These are phyloP conservation scores for Komagataella kurtzmanii DNA, from an alignment of 805 yeast species.

Conservation along the genomic window DNA sequence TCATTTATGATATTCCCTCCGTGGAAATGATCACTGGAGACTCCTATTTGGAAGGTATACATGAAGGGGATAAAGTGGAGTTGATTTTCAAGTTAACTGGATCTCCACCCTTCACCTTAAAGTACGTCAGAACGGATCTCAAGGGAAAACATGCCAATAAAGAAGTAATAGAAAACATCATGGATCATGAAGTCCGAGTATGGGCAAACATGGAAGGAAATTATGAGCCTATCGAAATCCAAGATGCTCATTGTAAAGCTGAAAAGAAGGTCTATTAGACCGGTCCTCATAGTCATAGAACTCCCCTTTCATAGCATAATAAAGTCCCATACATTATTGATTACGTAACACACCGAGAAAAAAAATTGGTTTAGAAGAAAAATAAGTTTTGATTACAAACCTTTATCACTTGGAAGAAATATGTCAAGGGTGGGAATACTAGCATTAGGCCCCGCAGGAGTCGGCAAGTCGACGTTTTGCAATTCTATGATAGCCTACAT, in stretches of 20 bases:
- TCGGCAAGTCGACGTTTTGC: conserved; percentile 90
- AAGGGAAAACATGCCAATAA: conserved; percentile 18
- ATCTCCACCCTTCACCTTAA: conserved; percentile 79
- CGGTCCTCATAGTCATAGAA: not conserved
- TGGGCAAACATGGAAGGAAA: conserved; percentile 82
- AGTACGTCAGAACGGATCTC: conserved; percentile 57
- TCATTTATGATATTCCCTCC: conserved; percentile 42
- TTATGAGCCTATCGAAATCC: conserved; percentile 84
- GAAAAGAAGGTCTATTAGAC: conserved; percentile 12
- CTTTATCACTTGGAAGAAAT: not conserved
- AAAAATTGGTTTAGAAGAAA: not conserved
- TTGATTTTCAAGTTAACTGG: conserved; percentile 75
- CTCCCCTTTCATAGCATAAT: not conserved
- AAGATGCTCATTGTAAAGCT: conserved; percentile 64
- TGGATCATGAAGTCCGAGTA: conserved; percentile 55
- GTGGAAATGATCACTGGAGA: conserved; percentile 81
- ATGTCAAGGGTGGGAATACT: conserved; percentile 95
- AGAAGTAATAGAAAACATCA: conserved; percentile 53
- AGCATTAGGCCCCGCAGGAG: conserved; percentile 97
- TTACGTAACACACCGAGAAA: not conserved
- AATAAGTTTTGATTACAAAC: not conserved
- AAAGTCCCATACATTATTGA: not conserved
- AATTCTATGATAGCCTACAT: conserved; percentile 75
- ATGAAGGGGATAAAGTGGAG: conserved; percentile 91
- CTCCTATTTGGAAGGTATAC: conserved; percentile 63